Conservation (phyloP, 202 grass and related monocot species). For the Schoenoplectus triqueter region DNA sequence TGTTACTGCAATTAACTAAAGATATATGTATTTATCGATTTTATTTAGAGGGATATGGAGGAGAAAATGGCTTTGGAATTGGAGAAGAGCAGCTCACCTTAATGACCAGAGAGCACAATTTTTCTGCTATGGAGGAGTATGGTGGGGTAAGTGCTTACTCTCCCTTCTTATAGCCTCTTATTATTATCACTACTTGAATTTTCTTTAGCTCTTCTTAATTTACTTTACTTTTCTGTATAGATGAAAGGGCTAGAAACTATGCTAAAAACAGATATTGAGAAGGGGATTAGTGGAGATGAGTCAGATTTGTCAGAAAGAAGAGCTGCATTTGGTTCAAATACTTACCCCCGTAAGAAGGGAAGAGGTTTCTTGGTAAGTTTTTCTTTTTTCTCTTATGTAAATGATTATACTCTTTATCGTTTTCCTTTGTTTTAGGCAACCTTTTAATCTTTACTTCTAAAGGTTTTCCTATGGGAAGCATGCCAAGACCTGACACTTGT, state of each 20-base stretch:
- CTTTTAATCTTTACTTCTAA: constrained; percentile 24
- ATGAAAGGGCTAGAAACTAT: constrained; percentile 66
- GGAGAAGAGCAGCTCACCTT: constrained; percentile 71
- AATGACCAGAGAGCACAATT: constrained; percentile 83
- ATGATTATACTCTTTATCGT: constrained; percentile 10
- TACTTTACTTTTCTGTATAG: constrained; percentile 44
- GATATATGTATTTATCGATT: constrained; percentile 37
- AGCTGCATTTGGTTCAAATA: constrained; percentile 76
- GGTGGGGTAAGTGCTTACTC: constrained; percentile 54
- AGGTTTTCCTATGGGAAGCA: constrained; percentile 94
- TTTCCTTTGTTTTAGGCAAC: constrained; percentile 27
- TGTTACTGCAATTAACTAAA: not conserved
- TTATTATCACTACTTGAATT: constrained; percentile 7
- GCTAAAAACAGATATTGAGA: constrained; percentile 68
- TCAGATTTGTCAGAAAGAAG: constrained; percentile 56
- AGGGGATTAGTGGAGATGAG: constrained; percentile 63
- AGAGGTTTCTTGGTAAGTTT: constrained; percentile 66
- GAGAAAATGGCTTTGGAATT: constrained; percentile 66
- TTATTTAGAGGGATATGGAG: constrained; percentile 40
- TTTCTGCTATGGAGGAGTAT: constrained; percentile 71
- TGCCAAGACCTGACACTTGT: constrained; percentile 88
- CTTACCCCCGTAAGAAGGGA: constrained; percentile 92
- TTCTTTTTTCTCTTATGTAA: not conserved
- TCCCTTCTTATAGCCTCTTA: not conserved
- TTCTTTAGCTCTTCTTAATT: constrained; percentile 21